Evolutionary conservation across 2,329 filamentous ascomycete species (phyloP), one percentile per base, ranked within the genome.

Genomic region (Periconia sp.): DNA sequence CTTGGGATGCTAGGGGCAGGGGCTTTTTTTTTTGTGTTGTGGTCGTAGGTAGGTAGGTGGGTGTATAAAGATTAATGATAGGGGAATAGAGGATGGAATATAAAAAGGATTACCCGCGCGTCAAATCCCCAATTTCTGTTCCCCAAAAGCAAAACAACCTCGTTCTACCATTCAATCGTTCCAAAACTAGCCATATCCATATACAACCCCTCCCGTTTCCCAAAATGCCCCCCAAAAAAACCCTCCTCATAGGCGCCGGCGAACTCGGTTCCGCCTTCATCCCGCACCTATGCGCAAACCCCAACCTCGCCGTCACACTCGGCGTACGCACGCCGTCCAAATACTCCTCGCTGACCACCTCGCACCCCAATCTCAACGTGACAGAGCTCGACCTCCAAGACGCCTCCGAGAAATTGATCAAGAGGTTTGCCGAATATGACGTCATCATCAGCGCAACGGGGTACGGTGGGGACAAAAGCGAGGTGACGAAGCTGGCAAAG

Each of bases 181-280:
- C n/a, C n/a, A n/a, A n/a, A n/a, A 33, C 31, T 33, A 33, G 31
- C 31, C 7, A 37, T 6, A 37, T 54, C 20, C 9, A 49, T 14
- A 17, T 54, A 9, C 31, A 45, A 44, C 7, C 52, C 8, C n/a
- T n/a, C n/a, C n/a, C n/a, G n/a, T n/a, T n/a, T n/a, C n/a, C n/a
- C n/a, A n/a, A n/a, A n/a, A n/a, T n/a, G n/a, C n/a, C n/a, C n/a
- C n/a, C n/a, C n/a, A 62, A 47, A 0, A 50, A 58, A 19, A 74
- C 88, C 52, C 83, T 89, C 47, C 76, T 89, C 47, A 73, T 90
- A 53, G 86, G 87, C 49, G 83, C 83, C n/a, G 86, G 86, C 53
- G 86, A 89, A 73, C 81, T 89, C 14, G 87, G 86, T 46, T 72
- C 76, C 5, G 77, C 81, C 15, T 75, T 89, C 53, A 73, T 88